A percentile compares a stretch with the other conserved stretches of the same genome.
Evolutionary conservation across 176 grass and related monocot species (phyloP).

Genomic region (Zea mays): Zm-B73-REFERENCE-NAM-5.0 NC_050098.1:179554001-179554500

Average conservation of each 20-base stretch:
- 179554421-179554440: not conserved
- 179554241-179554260: not conserved
- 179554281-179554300: not conserved
- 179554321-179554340: conserved; percentile 27
- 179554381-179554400: conserved; percentile 7
- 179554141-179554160: not conserved
- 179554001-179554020: not conserved
- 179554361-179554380: not conserved
- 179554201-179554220: not conserved
- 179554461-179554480: not conserved
- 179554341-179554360: conserved; percentile 25
- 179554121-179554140: not conserved
- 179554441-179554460: conserved; percentile 6
- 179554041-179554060: not conserved
- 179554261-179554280: not conserved
- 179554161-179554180: not conserved
- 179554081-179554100: conserved; percentile 9
- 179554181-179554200: not conserved
- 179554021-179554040: not conserved
- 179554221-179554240: not conserved
- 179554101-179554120: not conserved
- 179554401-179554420: not conserved
- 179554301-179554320: too few species aligned
- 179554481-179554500: conserved; percentile 24
- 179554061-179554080: not conserved